Percentiles rank a stretch among this genome's conserved stretches.
Evolutionary conservation across 768 basidiomycete genomes (phyloP).

Genomic region (Psilocybe cubensis): DNA sequence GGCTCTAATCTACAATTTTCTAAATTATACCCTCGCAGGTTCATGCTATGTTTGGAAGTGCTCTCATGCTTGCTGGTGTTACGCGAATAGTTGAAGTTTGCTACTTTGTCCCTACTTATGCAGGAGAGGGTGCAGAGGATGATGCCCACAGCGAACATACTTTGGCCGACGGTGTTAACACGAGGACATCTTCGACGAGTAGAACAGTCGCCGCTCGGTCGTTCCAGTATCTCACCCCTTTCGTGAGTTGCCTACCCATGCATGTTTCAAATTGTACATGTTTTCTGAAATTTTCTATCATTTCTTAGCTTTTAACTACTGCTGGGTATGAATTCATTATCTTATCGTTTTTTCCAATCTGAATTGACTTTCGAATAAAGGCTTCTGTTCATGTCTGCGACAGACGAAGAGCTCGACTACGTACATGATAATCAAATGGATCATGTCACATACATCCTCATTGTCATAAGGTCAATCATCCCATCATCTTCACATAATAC

Average conservation of each 20-base stretch:
- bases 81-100: constrained; percentile 84
- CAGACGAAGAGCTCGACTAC: constrained; percentile 85
- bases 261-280: background rate
- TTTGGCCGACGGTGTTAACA: constrained; percentile 40
- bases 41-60: constrained; percentile 83
- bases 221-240: constrained; percentile 88
- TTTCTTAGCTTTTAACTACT: constrained; percentile 67
- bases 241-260: constrained; percentile 54
- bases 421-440: constrained; percentile 80
- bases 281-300: background rate
- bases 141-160: constrained; percentile 72
- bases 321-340: constrained; percentile 53
- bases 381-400: constrained; percentile 89
- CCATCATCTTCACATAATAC: background rate
- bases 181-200: constrained; percentile 12
- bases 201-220: constrained; percentile 46
- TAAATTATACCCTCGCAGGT: constrained; percentile 52
- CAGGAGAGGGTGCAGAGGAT: constrained; percentile 39
- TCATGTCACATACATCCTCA: constrained; percentile 87
- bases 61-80: constrained; percentile 82
- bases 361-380: constrained; percentile 35
- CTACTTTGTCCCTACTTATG: constrained; percentile 53
- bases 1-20: background rate
- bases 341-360: background rate
- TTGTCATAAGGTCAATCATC: constrained; percentile 71